These are phyloP conservation scores for Kazachstania psychrophila DNA, from an alignment of 805 yeast genomes.

Conservation along the genomic window DNA sequence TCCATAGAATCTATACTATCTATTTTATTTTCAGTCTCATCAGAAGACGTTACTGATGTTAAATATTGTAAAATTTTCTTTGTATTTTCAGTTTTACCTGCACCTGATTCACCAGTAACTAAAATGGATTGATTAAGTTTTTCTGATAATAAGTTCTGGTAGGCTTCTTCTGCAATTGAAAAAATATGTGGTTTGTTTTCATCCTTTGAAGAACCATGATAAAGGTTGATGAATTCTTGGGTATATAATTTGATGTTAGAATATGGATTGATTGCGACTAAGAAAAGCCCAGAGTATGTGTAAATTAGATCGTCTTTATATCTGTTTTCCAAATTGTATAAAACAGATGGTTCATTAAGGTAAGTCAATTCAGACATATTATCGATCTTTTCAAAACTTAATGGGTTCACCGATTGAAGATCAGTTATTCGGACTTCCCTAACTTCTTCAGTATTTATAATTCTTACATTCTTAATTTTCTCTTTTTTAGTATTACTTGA, in stretches of 20 bases:
- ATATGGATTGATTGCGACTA: conserved; percentile 95
- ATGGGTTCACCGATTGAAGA: conserved; percentile 59
- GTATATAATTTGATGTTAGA: conserved; percentile 63
- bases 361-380: conserved; percentile 95
- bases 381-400: conserved; percentile 78
- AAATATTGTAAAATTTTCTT: conserved; percentile 88
- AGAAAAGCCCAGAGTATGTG: conserved; percentile 89
- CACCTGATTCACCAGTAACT: conserved; percentile 99
- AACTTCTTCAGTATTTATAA: conserved; percentile 12
- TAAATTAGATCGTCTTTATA: conserved; percentile 73
- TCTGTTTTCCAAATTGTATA: conserved; percentile 69
- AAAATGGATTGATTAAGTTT: conserved; percentile 77
- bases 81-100: conserved; percentile 97
- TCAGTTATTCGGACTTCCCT: conserved; percentile 27
- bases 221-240: conserved; percentile 44
- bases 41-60: conserved; percentile 54
- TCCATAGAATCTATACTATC: too few species aligned
- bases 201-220: conserved; percentile 39
- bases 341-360: conserved; percentile 91
- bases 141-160: conserved; percentile 59
- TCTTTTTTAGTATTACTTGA: conserved; percentile 17
- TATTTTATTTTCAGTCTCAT: conserved; percentile 7
- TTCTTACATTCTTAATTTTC: conserved; percentile 12
- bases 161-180: conserved; percentile 82
- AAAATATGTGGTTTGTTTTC: conserved; percentile 77